Base-by-base conservation (phyloP, 2,329 filamentous ascomycete species). In the Alternaria hordeiaustralica region DNA sequence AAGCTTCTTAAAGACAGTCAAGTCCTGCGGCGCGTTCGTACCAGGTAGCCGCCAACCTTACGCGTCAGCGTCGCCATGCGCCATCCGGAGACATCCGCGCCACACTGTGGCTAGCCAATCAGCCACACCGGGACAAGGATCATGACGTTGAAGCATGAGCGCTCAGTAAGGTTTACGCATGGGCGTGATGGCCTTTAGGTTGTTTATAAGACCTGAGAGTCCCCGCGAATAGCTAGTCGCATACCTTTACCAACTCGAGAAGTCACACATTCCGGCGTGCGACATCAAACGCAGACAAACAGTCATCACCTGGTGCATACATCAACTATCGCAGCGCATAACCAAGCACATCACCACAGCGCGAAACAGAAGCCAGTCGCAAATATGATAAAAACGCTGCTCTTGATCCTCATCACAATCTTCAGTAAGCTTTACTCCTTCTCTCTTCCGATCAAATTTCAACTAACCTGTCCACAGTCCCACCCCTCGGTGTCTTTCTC, bases 401-500 rank as follows among this genome's bases (percentile, higher is more conserved):
- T 84, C 49, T 75, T 84, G 26, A 78, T 84, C 46, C 75, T 84
- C 64, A 78, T 84, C 64, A 83, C 82, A 30, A 78, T 84, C 70
- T 81, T 84, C 73, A 59, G 81, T 82, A 75, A 30, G 65, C 8
- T 18, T n/a, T 4, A 44, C 51, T 23, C 6, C 13, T 47, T 41
- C 10, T 18, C 5, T 12, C 41, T 2, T 30, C 13, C 28, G 3
- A 49, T 15, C 7, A 30, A 6, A 20, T 30, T 23, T 9, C 28
- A 15, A 25, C 46, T 57, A 55, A 55, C 23, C 26, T 23, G n/a
- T 28, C 7, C 13, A 13, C 68, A 83, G 82, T 84, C 44, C 84
- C 84, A n/a, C 83, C 83, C 20, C 65, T 85, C 12, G 84, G 82
- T 61, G 84, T 84, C 71, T 82, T 81, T 74, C 68, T 82, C 60